Evolutionary conservation across 2,329 filamentous ascomycete species (phyloP).

Genomic region (Alternaria burnsii): DNA sequence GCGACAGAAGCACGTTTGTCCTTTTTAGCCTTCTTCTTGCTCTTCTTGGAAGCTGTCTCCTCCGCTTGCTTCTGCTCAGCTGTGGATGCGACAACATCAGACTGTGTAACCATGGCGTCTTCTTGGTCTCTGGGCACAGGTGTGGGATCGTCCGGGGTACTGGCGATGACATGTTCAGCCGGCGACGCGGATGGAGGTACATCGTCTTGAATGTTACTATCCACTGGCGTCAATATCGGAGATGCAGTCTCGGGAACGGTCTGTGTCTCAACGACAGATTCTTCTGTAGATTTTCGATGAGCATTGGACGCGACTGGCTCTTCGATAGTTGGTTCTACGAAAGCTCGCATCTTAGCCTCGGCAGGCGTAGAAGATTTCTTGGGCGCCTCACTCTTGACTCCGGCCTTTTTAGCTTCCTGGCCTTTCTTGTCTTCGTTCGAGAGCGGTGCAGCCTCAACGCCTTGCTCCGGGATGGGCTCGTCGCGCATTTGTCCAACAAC

Average conservation of each 20-base stretch:
- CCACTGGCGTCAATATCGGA: slow-evolving; percentile 10
- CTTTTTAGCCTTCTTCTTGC: slow-evolving; percentile 36
- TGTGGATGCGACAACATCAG: not conserved
- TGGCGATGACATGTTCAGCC: not conserved
- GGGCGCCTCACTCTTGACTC: slow-evolving; percentile 15
- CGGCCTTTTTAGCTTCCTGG: slow-evolving; percentile 22
- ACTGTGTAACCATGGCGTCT: not conserved
- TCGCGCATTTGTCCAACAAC: not conserved
- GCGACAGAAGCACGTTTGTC: slow-evolving; percentile 20
- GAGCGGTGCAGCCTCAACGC: slow-evolving; percentile 11
- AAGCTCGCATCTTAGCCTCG: slow-evolving; percentile 8
- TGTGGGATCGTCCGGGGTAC: not conserved
- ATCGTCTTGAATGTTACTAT: slow-evolving; percentile 2
- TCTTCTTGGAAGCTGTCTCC: slow-evolving; percentile 26
- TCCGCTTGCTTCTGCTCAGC: slow-evolving; percentile 13
- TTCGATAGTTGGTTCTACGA: slow-evolving; percentile 4
- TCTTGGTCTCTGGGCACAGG: not conserved
- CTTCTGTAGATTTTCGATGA: slow-evolving; percentile 1
- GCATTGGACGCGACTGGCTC: not conserved
- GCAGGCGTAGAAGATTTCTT: slow-evolving; percentile 4
- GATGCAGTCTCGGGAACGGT: not conserved
- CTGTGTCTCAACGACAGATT: slow-evolving; percentile 2
- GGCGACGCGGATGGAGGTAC: not conserved
- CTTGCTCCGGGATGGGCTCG: not conserved
- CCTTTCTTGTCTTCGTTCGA: slow-evolving; percentile 28